Base-by-base conservation (phyloP, 1,139 yeast species). In the Saccharomyces uvarum region DNA sequence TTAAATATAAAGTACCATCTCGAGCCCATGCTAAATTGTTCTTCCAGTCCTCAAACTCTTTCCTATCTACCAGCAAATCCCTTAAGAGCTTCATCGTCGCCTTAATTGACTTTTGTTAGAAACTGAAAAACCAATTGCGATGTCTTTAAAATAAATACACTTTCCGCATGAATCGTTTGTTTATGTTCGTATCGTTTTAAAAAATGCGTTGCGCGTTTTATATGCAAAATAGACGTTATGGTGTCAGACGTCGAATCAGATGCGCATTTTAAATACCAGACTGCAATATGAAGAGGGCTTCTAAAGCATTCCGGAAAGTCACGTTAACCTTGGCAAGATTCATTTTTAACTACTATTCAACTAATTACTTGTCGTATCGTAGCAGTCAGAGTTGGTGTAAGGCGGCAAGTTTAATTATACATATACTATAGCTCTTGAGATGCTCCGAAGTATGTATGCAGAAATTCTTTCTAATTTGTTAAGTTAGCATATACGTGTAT, bases 1-100 rank as follows among this genome's bases (percentile, higher is more conserved):
- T 61, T 14, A 69, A 51, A 33, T 58, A 65, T 19, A 69, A 32
- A 2, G 64, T 59, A 7, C 72, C 72, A 55, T 68, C 67, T 7
- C 59, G 57, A 4, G 62, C 60, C 72, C 72, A 69, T 7, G 52
- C 47, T 4, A 69, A 24, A 46, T 60, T 64, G 27, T 62, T 57
- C 27, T 61, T 55, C 66, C 68, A 65, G 52, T 63, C 62, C 42
- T 58, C 62, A 7, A 67, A 56, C 42, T 68, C 70, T 52, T 63
- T 63, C 50, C 72, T 60, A 14, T 51, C 50, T 9, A 68, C 54
- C 21, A 59, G 52, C 28, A 68, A 54, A 56, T 68, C 71, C 50
- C 59, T 65, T 48, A 67, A 46, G n/a, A 61, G 14, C 44, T 62
- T 65, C 70, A 66, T 66, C n/a, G 2, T 29, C 11, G n/a, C 7